Evolutionary conservation across 805 yeast genomes (phyloP), one percentile per base, ranked within the genome.

Genomic region (Saturnispora saitoi): DNA sequence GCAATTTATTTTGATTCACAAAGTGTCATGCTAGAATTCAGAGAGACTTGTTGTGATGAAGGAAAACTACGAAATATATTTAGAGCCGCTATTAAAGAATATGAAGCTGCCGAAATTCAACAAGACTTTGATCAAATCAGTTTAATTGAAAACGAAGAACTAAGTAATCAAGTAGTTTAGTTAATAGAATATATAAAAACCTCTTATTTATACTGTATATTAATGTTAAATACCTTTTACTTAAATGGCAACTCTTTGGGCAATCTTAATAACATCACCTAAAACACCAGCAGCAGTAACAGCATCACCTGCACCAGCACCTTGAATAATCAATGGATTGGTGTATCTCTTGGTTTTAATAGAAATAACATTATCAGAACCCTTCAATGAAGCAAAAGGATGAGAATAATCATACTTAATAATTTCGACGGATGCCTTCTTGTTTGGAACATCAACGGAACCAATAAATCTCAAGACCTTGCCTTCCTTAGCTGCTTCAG

Each of bases 391-490:
- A 38, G 99, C 98, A 64, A 93, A 93, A 48, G 99, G 98, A 66
- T 93, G 98, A 58, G 91, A 83, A 49, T 76, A 73, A 49, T 81
- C 86, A 68, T 89, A 93, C 67, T 87, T 86, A 56, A 81, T 89
- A 58, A 93, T 83, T 56, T 91, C 96, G 51, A 91, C 98, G 43
- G 85, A 79, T 43, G 81, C 95, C 51, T 72, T 69, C 52, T 81
- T 78, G 59, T 76, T 72, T 49, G 78, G 73, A 54, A 90, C 70
- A 63, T 93, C 96, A 49, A 91, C 89, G 57, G 80, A 80, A 54
- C 98, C 99, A 41, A 93, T 95, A 62, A 85, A 93, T 71, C 99
- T 81, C 60, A 93, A 76, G 24, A 93, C 98, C 69, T 93, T 88
- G 54, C 80, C 78, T 60, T 88, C 86, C 15, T 75, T 72, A 44